Conservation (phyloP, 2,329 filamentous ascomycete species). For the Myriangium duriaei region DNA sequence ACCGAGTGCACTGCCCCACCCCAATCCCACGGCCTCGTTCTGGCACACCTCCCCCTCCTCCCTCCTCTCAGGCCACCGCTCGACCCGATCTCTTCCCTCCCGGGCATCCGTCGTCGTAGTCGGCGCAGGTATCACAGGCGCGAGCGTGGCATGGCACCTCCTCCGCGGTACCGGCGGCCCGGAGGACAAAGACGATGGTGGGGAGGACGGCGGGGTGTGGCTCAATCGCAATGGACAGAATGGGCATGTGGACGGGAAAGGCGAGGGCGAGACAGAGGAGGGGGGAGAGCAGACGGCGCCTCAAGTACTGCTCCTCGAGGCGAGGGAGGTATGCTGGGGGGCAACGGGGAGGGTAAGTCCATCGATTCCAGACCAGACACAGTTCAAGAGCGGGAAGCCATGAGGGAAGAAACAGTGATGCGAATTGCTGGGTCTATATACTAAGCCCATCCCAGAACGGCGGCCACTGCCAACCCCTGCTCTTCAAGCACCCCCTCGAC, state of each 20-base stretch:
- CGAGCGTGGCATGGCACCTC: slow-evolving; percentile 52
- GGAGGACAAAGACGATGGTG: slow-evolving; percentile 4
- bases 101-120: slow-evolving; percentile 58
- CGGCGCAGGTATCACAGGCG: slow-evolving; percentile 65
- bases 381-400: slow-evolving; percentile 11
- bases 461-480: slow-evolving; percentile 58
- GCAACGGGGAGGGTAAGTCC: slow-evolving; percentile 63
- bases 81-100: slow-evolving; percentile 49
- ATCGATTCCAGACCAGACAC: too few relatives aligned
- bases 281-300: slow-evolving; percentile 34
- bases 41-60: slow-evolving; percentile 60
- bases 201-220: too few relatives aligned
- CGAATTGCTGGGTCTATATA: too few relatives aligned
- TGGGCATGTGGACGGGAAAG: too few relatives aligned
- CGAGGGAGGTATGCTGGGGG: slow-evolving; percentile 67
- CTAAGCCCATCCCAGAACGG: slow-evolving; percentile 28
- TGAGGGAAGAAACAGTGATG: not conserved
- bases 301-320: slow-evolving; percentile 61
- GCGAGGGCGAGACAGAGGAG: too few relatives aligned
- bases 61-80: slow-evolving; percentile 53
- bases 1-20: slow-evolving; percentile 46
- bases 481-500: slow-evolving; percentile 48
- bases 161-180: slow-evolving; percentile 8
- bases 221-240: too few relatives aligned
- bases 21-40: slow-evolving; percentile 52